phyloP scores from a whole-genome alignment of 1,284 basidiomycete genomes.

The Blastosporella zonata region DNA sequence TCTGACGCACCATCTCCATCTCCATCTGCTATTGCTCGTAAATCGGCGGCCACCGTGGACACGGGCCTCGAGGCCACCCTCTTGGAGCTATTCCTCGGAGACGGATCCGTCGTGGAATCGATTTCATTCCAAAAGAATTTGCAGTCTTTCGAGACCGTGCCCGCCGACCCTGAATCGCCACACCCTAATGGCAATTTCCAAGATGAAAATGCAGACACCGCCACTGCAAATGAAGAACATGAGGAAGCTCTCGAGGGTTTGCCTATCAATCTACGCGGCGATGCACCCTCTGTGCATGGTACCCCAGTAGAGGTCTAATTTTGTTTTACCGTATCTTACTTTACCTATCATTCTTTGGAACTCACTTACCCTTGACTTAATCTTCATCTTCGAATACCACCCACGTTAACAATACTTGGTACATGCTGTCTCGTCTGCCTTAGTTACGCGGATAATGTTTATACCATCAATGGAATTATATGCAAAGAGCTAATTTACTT shows the following conservation, averaged over 20 bases:
- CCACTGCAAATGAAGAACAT: constrained; percentile 1
- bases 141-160: constrained; percentile 2
- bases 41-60: constrained; percentile 25
- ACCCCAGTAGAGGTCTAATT: constrained; percentile 7
- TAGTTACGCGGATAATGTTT: constrained; percentile 10
- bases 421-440: neutral
- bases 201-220: constrained; percentile 5
- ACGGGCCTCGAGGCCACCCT: constrained; percentile 39
- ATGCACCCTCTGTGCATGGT: constrained; percentile 1
- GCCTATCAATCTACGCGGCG: neutral
- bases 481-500: constrained; percentile 16
- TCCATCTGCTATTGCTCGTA: constrained; percentile 29
- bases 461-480: constrained; percentile 14
- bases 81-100: constrained; percentile 52
- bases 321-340: neutral
- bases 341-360: neutral
- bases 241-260: neutral
- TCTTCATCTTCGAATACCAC: constrained; percentile 1
- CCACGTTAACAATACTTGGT: neutral
- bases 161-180: neutral
- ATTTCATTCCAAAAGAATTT: constrained; percentile 11
- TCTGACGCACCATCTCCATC: constrained; percentile 34
- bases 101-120: constrained; percentile 20
- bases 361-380: constrained; percentile 1
- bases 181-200: neutral